A percentile compares a stretch with the other conserved stretches of the same genome.
These are phyloP conservation scores for Staphylotrichum tortipilum DNA, from an alignment of 495 filamentous ascomycete genomes.

Conservation along the genomic window DNA sequence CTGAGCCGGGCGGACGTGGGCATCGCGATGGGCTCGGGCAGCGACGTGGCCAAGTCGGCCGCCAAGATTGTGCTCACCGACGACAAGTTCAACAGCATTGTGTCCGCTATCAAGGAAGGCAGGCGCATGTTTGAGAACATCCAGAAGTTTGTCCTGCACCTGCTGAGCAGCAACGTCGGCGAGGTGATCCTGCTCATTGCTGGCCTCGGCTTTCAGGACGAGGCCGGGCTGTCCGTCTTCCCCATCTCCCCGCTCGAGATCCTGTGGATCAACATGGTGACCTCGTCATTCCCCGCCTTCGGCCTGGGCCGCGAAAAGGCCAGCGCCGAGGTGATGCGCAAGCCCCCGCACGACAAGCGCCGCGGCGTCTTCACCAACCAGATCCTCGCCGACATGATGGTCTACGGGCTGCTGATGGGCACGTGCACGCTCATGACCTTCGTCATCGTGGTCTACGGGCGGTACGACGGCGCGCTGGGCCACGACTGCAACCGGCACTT, in stretches of 20 bases:
- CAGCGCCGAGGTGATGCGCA: slow-evolving; percentile 57
- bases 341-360: slow-evolving; percentile 58
- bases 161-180: slow-evolving; percentile 65
- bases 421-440: slow-evolving; percentile 59
- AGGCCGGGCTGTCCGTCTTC: slow-evolving; percentile 56
- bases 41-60: slow-evolving; percentile 84
- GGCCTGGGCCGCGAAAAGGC: slow-evolving; percentile 66
- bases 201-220: slow-evolving; percentile 64
- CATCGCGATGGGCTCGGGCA: slow-evolving; percentile 81
- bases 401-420: slow-evolving; percentile 65
- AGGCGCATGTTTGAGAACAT: slow-evolving; percentile 72
- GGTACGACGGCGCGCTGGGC: slow-evolving; percentile 49
- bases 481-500: slow-evolving; percentile 55
- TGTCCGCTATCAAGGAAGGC: slow-evolving; percentile 64
- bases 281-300: slow-evolving; percentile 65
- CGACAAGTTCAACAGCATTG: slow-evolving; percentile 79
- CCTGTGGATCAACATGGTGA: slow-evolving; percentile 72
- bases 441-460: slow-evolving; percentile 58
- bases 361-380: slow-evolving; percentile 63
- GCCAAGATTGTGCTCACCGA: slow-evolving; percentile 82
- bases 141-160: slow-evolving; percentile 71
- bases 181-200: slow-evolving; percentile 64
- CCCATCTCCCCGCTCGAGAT: slow-evolving; percentile 68
- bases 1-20: slow-evolving; percentile 72
- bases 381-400: slow-evolving; percentile 62